Evolutionary conservation across 2,329 filamentous ascomycete genomes (phyloP), one percentile per base, ranked within the genome.

Genomic region (Fusarium sulawesiense): DNA sequence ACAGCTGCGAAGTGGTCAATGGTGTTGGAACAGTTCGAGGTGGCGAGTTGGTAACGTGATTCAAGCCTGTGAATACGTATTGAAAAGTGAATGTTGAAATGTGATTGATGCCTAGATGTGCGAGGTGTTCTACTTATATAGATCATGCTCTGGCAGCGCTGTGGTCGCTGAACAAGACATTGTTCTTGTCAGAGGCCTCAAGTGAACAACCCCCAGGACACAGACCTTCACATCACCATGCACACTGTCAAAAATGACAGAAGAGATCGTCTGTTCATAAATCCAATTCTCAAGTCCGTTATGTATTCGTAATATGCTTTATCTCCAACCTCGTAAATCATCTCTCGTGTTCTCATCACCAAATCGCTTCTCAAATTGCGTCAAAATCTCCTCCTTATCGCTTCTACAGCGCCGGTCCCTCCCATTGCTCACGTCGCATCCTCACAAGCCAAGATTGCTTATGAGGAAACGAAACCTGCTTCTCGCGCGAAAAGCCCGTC

Each of bases 401-500:
- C 23, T 11, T 21, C 21, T 11, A 27, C 29, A 32, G 72, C 7
- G 83, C 84, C 16, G 93, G 93, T 0, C 88, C 89, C 47, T 92
- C 87, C 92, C 94, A 98, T 21, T 86, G 88, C 71, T 97, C 94
- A 64, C 95, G 86, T 60, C 89, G 86, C 68, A 97, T 86, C 75
- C 91, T 92, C 81, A 97, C 92, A 66, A 95, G 86, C 80, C 94
- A 97, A 9, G 93, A 90, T 78, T 97, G 94, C 80, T 99, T 99
- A 78, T 98, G 94, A 2, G 94, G 91, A 70, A 99, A 94, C 2
- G 90, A 87, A 53, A 98, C 86, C 76, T 98, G 93, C 63, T 90
- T 90, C 80, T 97, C 93, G 76, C 93, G 96, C 71, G 91, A 89
- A 77, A 98, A 99, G 0, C 95, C 94, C 1, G 87, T 86, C 9